These are phyloP conservation scores for Sporothrix schenckii DNA, from an alignment of 2,329 filamentous ascomycete genomes.

Conservation along the genomic window DNA sequence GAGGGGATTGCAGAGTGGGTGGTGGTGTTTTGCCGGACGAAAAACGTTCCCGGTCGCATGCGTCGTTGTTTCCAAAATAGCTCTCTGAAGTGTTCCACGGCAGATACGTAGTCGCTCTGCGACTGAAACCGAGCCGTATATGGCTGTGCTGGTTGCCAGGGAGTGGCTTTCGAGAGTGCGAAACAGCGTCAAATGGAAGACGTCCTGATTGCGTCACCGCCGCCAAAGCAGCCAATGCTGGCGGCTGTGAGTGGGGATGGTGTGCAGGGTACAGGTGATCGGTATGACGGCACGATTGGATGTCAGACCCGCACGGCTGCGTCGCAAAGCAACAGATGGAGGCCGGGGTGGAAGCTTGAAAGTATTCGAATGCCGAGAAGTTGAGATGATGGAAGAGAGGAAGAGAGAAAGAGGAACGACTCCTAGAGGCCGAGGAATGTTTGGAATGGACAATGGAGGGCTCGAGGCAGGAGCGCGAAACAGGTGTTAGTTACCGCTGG, in stretches of 20 bases:
- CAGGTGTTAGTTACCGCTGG: conserved; percentile 7
- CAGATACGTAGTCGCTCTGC: not conserved
- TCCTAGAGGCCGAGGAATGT: conserved; percentile 1
- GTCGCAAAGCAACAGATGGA: not conserved
- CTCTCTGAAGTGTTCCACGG: not conserved
- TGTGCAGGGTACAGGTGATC: not conserved
- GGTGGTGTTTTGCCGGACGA: not conserved
- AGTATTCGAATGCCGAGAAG: not conserved
- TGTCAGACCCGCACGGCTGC: conserved; percentile 12
- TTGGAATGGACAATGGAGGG: not conserved
- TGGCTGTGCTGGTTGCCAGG: conserved; percentile 4
- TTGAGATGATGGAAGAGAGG: not conserved
- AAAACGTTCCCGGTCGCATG: not conserved
- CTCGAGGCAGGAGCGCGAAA: not conserved
- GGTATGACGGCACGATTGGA: conserved; percentile 17
- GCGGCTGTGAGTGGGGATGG: conserved; percentile 18
- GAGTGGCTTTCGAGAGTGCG: not conserved
- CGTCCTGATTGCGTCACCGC: conserved; percentile 29
- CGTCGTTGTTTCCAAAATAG: not conserved
- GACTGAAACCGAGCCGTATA: not conserved
- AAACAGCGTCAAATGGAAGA: conserved; percentile 3
- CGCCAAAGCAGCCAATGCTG: conserved; percentile 15
- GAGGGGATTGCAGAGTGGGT: not conserved
- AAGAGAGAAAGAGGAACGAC: not conserved
- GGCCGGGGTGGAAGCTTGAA: not conserved